These are phyloP conservation scores for Wickerhamomyces kurtzmanii DNA, from an alignment of 805 yeast species.

Conservation along the genomic window DNA sequence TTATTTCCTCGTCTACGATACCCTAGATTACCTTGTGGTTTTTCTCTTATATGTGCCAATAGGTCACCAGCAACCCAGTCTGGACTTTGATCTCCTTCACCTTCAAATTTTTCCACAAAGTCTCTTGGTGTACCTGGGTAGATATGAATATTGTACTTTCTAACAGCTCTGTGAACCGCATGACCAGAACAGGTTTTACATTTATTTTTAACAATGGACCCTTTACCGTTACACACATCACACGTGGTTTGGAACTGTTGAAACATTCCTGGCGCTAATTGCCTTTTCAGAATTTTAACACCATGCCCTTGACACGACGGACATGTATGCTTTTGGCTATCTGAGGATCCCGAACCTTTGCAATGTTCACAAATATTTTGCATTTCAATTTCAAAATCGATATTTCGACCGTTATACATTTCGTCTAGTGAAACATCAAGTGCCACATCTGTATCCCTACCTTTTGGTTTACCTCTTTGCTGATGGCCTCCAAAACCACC, in stretches of 20 bases:
- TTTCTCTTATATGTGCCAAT: slow-evolving; percentile 50
- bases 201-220: slow-evolving; percentile 49
- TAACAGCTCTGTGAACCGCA: slow-evolving; percentile 45
- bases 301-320: slow-evolving; percentile 70
- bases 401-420: slow-evolving; percentile 57
- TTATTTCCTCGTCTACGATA: slow-evolving; percentile 71
- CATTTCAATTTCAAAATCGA: slow-evolving; percentile 55
- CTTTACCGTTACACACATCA: slow-evolving; percentile 73
- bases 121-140: slow-evolving; percentile 64
- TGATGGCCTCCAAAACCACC: slow-evolving; percentile 16
- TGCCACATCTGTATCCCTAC: slow-evolving; percentile 50
- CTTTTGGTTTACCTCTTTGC: slow-evolving; percentile 35
- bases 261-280: slow-evolving; percentile 83
- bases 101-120: slow-evolving; percentile 46
- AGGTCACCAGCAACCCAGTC: slow-evolving; percentile 80
- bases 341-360: slow-evolving; percentile 78
- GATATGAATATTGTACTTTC: slow-evolving; percentile 52
- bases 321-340: slow-evolving; percentile 63
- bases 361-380: slow-evolving; percentile 72
- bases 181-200: slow-evolving; percentile 68
- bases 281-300: slow-evolving; percentile 49
- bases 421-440: slow-evolving; percentile 52
- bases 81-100: slow-evolving; percentile 81
- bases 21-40: slow-evolving; percentile 53
- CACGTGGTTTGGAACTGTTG: slow-evolving; percentile 79